A percentile compares a stretch with the other conserved stretches of the same genome.
These are phyloP conservation scores for Coelastrella sp. DNA, from an alignment of 139 green algal genomes.

Conservation along the genomic window DNA sequence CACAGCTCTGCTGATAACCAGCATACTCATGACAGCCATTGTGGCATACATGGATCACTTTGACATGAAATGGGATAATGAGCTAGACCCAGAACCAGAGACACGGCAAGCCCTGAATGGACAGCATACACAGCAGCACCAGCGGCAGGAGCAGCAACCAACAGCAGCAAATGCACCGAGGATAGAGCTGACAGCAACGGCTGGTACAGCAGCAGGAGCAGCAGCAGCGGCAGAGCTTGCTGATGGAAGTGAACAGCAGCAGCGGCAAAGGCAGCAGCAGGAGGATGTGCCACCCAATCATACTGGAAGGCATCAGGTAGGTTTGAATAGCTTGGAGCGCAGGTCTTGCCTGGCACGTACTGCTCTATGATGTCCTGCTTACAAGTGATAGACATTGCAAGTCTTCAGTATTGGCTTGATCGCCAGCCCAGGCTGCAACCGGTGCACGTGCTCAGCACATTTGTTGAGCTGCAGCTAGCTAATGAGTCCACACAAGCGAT, in stretches of 20 bases:
- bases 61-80: slow-evolving; percentile 3
- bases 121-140: not conserved
- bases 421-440: too few relatives aligned
- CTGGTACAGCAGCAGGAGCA: not conserved
- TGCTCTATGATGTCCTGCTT: too few relatives aligned
- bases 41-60: slow-evolving; percentile 46
- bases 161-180: not conserved
- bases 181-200: not conserved
- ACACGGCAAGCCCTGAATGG: not conserved
- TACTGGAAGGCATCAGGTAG: not conserved
- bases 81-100: not conserved
- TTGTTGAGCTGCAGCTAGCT: too few relatives aligned
- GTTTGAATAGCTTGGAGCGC: not conserved
- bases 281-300: not conserved
- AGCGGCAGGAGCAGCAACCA: not conserved
- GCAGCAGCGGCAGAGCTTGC: not conserved
- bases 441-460: too few relatives aligned
- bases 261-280: not conserved
- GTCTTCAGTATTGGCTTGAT: too few relatives aligned
- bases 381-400: too few relatives aligned
- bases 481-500: too few relatives aligned
- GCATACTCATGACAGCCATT: slow-evolving; percentile 25
- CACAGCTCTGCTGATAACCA: slow-evolving; percentile 23
- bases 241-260: not conserved
- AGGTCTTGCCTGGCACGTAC: too few relatives aligned